phyloP scores from a whole-genome alignment of 176 grass and related monocot species.

The Triticum timopheevii region DNA sequence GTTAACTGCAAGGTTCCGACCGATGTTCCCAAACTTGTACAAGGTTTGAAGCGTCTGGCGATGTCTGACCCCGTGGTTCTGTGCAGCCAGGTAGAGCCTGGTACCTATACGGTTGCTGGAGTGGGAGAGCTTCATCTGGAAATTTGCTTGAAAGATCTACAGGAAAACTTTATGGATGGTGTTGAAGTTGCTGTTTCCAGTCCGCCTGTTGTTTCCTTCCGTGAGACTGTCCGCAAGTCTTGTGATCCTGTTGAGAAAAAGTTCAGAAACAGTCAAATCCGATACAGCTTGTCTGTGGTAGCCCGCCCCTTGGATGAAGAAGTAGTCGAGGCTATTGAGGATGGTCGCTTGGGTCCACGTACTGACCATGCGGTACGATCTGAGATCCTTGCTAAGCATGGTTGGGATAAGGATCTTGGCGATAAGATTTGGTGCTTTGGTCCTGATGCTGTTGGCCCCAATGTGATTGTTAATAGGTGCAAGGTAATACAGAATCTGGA shows the following conservation, averaged over 20 bases:
- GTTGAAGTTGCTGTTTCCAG: slow-evolving; percentile 37
- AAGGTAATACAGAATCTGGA: background rate
- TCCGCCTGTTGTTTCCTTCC: slow-evolving; percentile 28
- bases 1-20: slow-evolving; percentile 52
- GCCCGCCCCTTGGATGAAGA: background rate
- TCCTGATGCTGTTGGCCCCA: background rate
- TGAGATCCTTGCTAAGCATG: too few species aligned
- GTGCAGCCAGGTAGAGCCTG: slow-evolving; percentile 43
- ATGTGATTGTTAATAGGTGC: background rate
- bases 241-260: slow-evolving; percentile 3
- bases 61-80: slow-evolving; percentile 61
- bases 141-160: slow-evolving; percentile 56
- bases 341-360: too few species aligned
- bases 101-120: slow-evolving; percentile 55
- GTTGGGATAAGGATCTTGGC: too few species aligned
- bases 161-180: slow-evolving; percentile 58
- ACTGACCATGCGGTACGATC: too few species aligned
- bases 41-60: slow-evolving; percentile 54
- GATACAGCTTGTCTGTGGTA: background rate
- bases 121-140: slow-evolving; percentile 17
- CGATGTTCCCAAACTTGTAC: slow-evolving; percentile 42
- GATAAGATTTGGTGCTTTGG: background rate
- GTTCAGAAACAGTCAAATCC: background rate
- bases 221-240: slow-evolving; percentile 28
- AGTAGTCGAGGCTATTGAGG: too few species aligned